A percentile compares a stretch with the other conserved stretches of the same genome.
phyloP scores from a whole-genome alignment of 148 eudicot genomes.

The Drosera capensis region DNA sequence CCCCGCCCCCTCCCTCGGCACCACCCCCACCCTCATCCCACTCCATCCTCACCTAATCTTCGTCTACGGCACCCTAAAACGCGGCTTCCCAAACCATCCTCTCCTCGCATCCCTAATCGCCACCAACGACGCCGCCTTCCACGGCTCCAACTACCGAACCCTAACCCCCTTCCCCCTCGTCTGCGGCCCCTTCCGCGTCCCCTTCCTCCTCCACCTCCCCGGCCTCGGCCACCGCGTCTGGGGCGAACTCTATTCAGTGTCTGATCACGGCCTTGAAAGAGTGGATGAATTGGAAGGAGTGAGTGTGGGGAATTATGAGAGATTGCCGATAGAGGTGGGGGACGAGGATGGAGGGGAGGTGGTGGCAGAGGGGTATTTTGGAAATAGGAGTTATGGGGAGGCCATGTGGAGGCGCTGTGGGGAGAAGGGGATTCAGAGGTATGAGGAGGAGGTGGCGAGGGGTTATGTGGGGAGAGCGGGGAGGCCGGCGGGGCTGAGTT shows the following conservation, averaged over 20 bases:
- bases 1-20: too few relatives aligned
- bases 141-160: constrained; percentile 27
- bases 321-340: constrained; percentile 35
- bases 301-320: constrained; percentile 37
- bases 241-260: constrained; percentile 59
- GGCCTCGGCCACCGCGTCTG: constrained; percentile 35
- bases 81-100: constrained; percentile 49
- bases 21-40: too few relatives aligned
- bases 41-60: too few relatives aligned
- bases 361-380: constrained; percentile 56
- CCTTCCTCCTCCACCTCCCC: constrained; percentile 49
- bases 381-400: constrained; percentile 38
- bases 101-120: constrained; percentile 24
- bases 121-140: constrained; percentile 34
- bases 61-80: constrained; percentile 68
- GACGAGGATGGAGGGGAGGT: constrained; percentile 10
- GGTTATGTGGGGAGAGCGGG: constrained; percentile 21
- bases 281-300: constrained; percentile 59
- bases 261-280: constrained; percentile 21
- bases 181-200: constrained; percentile 52
- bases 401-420: constrained; percentile 46
- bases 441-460: constrained; percentile 14
- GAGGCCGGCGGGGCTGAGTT: constrained; percentile 22
- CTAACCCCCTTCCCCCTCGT: constrained; percentile 35
- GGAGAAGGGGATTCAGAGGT: constrained; percentile 16